Conservation (phyloP, 768 basidiomycete species). For the Calocybe gangraenosa region DNA sequence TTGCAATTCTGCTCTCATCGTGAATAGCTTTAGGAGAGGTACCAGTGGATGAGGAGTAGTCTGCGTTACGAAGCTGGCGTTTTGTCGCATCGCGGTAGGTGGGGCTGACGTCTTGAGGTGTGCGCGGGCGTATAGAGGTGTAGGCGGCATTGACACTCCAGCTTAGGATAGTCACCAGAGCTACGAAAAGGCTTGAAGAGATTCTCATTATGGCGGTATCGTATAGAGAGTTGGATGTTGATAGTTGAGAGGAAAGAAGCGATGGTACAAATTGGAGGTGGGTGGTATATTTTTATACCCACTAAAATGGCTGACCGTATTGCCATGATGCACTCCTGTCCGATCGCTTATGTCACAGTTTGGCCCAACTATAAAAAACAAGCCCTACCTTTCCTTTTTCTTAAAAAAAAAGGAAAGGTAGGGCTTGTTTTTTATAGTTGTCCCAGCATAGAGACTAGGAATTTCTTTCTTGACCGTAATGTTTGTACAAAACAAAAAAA, state of each 20-base stretch:
- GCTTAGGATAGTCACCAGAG: slow-evolving; percentile 10
- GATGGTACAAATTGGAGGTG: too few relatives aligned
- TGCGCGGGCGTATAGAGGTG: slow-evolving; percentile 1
- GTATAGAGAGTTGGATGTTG: background rate
- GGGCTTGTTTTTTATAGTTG: too few relatives aligned
- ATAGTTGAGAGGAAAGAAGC: background rate
- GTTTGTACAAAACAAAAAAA: too few relatives aligned
- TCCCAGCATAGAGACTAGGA: too few relatives aligned
- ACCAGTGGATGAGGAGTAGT: slow-evolving; percentile 7
- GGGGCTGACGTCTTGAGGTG: background rate
- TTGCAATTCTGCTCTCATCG: background rate
- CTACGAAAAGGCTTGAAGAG: slow-evolving; percentile 10
- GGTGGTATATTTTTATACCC: too few relatives aligned
- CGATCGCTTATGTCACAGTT: too few relatives aligned
- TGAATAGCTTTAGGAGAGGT: background rate
- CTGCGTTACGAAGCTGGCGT: slow-evolving; percentile 13
- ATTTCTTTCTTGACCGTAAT: too few relatives aligned
- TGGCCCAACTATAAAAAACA: too few relatives aligned
- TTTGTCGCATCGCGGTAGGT: background rate
- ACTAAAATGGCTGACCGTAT: too few relatives aligned
- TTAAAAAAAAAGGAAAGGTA: too few relatives aligned
- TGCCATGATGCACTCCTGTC: too few relatives aligned
- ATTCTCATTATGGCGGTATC: slow-evolving; percentile 4
- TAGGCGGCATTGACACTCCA: slow-evolving; percentile 11
- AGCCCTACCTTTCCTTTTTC: too few relatives aligned